phyloP scores from a whole-genome alignment of 768 basidiomycete genomes.

The Boletus patriciae region DNA sequence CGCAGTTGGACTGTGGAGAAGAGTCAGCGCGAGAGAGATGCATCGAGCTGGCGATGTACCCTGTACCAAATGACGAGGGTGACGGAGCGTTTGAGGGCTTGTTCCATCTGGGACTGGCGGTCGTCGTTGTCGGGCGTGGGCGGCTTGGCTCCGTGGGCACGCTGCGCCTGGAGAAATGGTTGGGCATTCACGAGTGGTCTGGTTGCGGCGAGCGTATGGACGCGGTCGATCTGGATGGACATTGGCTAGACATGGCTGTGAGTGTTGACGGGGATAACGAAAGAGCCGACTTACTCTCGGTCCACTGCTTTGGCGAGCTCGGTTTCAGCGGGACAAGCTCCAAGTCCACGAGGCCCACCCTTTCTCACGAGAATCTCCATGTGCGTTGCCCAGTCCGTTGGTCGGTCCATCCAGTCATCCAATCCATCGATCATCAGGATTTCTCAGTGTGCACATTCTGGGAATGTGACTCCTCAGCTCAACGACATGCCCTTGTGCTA shows the following conservation, averaged over 20 bases:
- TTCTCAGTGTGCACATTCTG: too few species aligned
- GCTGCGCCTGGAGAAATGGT: constrained; percentile 12
- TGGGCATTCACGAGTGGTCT: constrained; percentile 8
- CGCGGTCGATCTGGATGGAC: constrained; percentile 32
- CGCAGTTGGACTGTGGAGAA: constrained; percentile 42
- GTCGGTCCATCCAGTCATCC: too few species aligned
- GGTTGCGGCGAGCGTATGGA: constrained; percentile 21
- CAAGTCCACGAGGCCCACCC: constrained; percentile 20
- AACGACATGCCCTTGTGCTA: too few species aligned
- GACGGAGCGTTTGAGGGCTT: constrained; percentile 50
- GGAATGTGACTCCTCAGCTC: too few species aligned
- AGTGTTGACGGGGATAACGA: background rate
- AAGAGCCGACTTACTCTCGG: constrained; percentile 8
- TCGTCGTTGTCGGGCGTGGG: constrained; percentile 22
- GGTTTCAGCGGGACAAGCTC: constrained; percentile 15
- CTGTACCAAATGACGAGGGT: constrained; percentile 73
- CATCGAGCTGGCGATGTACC: constrained; percentile 33
- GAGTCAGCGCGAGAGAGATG: constrained; percentile 5
- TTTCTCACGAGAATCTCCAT: constrained; percentile 15
- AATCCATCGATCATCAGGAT: too few species aligned
- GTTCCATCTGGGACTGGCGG: constrained; percentile 34
- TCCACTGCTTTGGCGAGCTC: constrained; percentile 15
- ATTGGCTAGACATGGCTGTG: constrained; percentile 7
- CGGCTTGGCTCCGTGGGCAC: constrained; percentile 7
- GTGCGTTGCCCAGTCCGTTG: background rate